Base-by-base conservation (phyloP, 2,329 filamentous ascomycete genomes). In the Nemania diffusa region DNA sequence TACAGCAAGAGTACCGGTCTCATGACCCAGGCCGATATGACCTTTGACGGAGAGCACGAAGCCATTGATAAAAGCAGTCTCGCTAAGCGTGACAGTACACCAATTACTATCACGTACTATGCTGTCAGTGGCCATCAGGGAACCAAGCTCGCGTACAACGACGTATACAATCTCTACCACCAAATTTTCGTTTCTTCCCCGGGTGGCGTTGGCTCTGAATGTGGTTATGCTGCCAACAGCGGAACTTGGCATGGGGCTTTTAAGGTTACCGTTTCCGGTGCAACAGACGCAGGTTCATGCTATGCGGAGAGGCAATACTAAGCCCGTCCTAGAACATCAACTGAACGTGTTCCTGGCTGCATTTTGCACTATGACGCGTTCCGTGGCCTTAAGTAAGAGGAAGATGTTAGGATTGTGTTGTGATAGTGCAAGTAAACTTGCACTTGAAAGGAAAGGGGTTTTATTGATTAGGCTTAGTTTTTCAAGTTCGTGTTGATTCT, bases 221-320 rank as follows among this genome's bases (percentile, higher is more conserved):
- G 58, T 53, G 32, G 34, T 22, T 62, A 46, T 40, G 46, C 58
- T 48, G 20, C 48, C 32, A 53, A 61, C 24, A 53, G 46, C 26
- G 58, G 58, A 22, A 44, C 46, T 27, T 62, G 48, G 58, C 48
- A 55, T 29, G 34, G 58, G 11, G 58, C 58, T 53, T 62, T 55
- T 48, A 62, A 62, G 48, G 57, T 29, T 5, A 51, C 32, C 3
- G 57, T 59, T 51, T 59, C 44, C 22, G 44, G 57, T 20, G 55
- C 24, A 8, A 13, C 37, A 29, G 55, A 57, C 55, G 55, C 55
- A 15, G 55, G 37, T 57, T 29, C 24, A 15, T 57, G 55, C 24
- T 46, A 57, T 57, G 34, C 55, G 24, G 55, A 57, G 53, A 57
- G 55, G 26, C 37, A 57, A 57, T 29, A 22, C n/a, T 53, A 37